A percentile compares a stretch with the other conserved stretches of the same genome.
phyloP scores from a whole-genome alignment of 768 basidiomycete genomes.

The Tremella yokohamensis region DNA sequence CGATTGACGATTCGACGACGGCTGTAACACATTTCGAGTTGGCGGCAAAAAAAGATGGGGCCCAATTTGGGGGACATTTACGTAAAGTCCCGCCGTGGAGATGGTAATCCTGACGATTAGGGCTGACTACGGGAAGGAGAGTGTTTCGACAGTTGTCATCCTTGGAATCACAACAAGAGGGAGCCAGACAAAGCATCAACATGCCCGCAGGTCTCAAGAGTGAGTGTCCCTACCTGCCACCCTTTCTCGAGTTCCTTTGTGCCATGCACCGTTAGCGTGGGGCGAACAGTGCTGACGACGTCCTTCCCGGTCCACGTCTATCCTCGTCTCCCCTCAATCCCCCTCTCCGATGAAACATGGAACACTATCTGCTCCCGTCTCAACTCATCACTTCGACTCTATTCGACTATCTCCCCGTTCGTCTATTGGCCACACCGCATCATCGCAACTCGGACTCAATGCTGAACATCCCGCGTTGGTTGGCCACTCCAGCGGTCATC shows the following conservation, averaged over 20 bases:
- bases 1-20: too few relatives aligned
- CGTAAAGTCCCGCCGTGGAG: too few relatives aligned
- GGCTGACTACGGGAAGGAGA: too few relatives aligned
- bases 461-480: not conserved
- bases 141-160: too few relatives aligned
- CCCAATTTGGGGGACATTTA: too few relatives aligned
- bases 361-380: too few relatives aligned
- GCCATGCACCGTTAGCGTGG: not conserved
- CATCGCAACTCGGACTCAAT: slow-evolving; percentile 1
- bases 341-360: not conserved
- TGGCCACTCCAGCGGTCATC: slow-evolving; percentile 72
- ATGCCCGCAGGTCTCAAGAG: slow-evolving; percentile 42
- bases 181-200: too few relatives aligned
- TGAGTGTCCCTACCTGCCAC: not conserved
- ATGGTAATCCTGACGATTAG: too few relatives aligned
- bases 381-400: too few relatives aligned
- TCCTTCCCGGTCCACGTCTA: not conserved
- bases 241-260: not conserved
- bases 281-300: not conserved
- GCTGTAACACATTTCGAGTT: too few relatives aligned
- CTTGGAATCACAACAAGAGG: too few relatives aligned
- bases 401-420: not conserved
- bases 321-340: not conserved
- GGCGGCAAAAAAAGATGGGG: too few relatives aligned
- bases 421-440: not conserved